Base-by-base conservation (phyloP, 371 early-diverging fungal species). In the Entomophthora muscae region DNA sequence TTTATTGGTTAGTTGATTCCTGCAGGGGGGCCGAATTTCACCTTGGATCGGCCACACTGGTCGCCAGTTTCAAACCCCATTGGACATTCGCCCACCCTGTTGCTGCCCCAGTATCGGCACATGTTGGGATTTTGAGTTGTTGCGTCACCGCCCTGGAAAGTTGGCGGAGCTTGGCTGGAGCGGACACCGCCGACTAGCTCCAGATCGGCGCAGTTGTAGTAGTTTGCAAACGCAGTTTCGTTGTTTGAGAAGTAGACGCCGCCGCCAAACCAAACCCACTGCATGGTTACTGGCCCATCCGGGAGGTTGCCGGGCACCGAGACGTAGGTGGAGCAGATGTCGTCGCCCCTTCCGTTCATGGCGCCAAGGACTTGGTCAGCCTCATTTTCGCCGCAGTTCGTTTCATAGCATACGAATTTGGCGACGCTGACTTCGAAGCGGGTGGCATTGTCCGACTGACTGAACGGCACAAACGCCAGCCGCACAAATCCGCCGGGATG, bases 191-290 rank as follows among this genome's bases (percentile, higher is more conserved):
- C 81, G 61, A 70, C 33, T 58, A 76, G 68, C 22, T 68, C 63
- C 55, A 78, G 70, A 61, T 80, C 79, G 0, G 74, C 66, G 67
- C 81, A 80, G 32, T 73, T 67, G 51, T 77, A 78, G 64, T 78
- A 80, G 42, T 82, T 66, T 1, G 72, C 79, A 5, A 79, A 81
- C 10, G 77, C 78, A 66, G 80, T 75, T 63, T 74, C 78, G 31
- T 78, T 69, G 3, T 78, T 81, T 12, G 77, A 79, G 27, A 21
- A 59, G 7, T 23, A 59, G 23, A 59, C 33, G 42, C 60, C 60
- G 24, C 60, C 60, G 23, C 82, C 82, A 61, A 73, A 80, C 80
- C 80, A 79, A 26, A 76, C 67, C 81, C 81, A 79, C 58, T 82
- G 82, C n/a, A 82, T 65, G 1, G 83, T 82, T 22, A 67, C 73